A percentile compares a stretch with the other conserved stretches of the same genome.
phyloP scores from a whole-genome alignment of 306 rosid species.

The Fragaria vesca region DNA sequence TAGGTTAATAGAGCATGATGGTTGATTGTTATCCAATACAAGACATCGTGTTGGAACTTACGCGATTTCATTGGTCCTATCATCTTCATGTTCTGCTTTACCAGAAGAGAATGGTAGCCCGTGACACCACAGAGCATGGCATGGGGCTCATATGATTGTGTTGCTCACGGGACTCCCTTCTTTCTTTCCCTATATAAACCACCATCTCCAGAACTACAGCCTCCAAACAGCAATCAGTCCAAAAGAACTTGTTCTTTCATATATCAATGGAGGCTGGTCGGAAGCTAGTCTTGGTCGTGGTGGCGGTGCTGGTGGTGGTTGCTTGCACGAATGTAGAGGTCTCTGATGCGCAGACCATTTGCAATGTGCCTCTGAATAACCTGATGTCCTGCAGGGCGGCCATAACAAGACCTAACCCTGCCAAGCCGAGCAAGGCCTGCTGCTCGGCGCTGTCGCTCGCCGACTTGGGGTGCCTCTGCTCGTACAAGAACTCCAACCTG shows the following conservation, averaged over 20 bases:
- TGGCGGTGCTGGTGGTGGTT: constrained; percentile 13
- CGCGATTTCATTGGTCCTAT: not conserved
- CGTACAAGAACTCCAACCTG: constrained; percentile 43
- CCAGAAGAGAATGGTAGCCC: not conserved
- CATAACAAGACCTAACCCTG: constrained; percentile 49
- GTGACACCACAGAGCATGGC: not conserved
- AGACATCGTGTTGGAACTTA: not conserved
- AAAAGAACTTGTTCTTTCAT: not conserved
- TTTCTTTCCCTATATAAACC: not conserved
- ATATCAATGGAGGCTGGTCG: not conserved
- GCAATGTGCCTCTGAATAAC: constrained; percentile 41
- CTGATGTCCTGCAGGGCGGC: constrained; percentile 49
- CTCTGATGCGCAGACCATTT: constrained; percentile 34
- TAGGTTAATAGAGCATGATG: not conserved
- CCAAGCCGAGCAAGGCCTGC: constrained; percentile 33
- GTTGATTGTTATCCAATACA: not conserved
- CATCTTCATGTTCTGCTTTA: not conserved
- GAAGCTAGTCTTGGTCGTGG: not conserved
- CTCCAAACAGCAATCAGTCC: not conserved
- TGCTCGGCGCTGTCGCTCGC: constrained; percentile 42
- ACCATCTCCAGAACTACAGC: too few species aligned
- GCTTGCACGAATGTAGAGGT: constrained; percentile 19
- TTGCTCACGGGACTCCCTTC: too few species aligned
- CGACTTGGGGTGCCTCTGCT: constrained; percentile 50
- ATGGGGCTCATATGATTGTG: not conserved